Conservation (phyloP, 106 monocot genomes). For the Vanilla planifolia region DNA sequence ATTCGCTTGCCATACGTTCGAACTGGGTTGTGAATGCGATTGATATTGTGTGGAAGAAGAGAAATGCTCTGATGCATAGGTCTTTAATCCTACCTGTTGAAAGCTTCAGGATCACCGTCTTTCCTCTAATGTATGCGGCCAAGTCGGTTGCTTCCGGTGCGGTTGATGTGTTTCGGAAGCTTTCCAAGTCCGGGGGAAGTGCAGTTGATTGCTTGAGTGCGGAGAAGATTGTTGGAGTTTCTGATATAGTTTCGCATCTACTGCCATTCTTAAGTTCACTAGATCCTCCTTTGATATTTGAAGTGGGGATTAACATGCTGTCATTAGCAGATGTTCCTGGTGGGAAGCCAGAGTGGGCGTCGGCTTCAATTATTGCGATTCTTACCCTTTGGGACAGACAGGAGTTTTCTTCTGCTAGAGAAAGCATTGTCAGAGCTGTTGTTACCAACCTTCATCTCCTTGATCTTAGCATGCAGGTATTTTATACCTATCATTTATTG, state of each 20-base stretch:
- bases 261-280: constrained; percentile 88
- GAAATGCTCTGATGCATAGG: constrained; percentile 82
- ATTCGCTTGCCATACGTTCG: constrained; percentile 78
- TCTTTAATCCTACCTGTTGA: constrained; percentile 81
- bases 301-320: constrained; percentile 97
- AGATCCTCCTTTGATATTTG: constrained; percentile 91
- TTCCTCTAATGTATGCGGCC: constrained; percentile 74
- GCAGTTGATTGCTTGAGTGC: constrained; percentile 18
- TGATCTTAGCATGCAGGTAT: constrained; percentile 97
- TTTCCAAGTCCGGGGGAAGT: constrained; percentile 41
- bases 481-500: neutral
- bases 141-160: constrained; percentile 84
- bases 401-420: constrained; percentile 89
- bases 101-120: constrained; percentile 72
- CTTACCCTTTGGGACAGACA: constrained; percentile 96
- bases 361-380: constrained; percentile 85
- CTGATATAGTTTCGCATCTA: constrained; percentile 85
- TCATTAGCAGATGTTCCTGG: constrained; percentile 95
- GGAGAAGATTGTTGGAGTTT: constrained; percentile 85
- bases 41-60: constrained; percentile 69
- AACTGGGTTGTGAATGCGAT: constrained; percentile 77
- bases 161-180: constrained; percentile 66
- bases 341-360: constrained; percentile 99
- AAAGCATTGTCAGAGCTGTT: constrained; percentile 93
- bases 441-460: constrained; percentile 90